Conservation (phyloP, 257 asterid genomes). For the Anisodus acutangulus region DNA sequence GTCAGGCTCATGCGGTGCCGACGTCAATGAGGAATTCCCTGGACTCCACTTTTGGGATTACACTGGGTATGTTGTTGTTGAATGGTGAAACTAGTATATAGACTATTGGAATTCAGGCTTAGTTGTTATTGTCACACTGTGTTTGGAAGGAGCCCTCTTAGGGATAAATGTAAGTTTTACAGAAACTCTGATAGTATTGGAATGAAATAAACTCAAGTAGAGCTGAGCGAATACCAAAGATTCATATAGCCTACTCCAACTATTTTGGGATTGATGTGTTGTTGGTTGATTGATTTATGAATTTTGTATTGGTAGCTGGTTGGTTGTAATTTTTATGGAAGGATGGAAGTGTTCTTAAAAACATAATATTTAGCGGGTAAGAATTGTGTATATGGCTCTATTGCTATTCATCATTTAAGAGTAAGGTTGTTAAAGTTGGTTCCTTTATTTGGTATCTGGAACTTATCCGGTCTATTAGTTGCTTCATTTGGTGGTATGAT, state of each 20-base stretch:
- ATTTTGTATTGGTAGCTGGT: background rate
- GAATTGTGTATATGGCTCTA: constrained; percentile 13
- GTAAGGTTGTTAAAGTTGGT: constrained; percentile 14
- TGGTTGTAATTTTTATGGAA: background rate
- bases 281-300: background rate
- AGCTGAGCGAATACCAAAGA: background rate
- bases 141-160: background rate
- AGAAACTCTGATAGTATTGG: background rate
- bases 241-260: background rate
- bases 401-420: background rate
- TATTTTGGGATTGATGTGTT: background rate
- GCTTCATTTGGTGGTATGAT: background rate
- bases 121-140: background rate
- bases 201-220: background rate
- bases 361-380: background rate
- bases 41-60: too few species aligned
- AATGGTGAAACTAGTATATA: background rate
- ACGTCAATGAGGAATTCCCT: too few species aligned
- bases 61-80: too few species aligned
- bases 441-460: background rate
- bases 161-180: background rate
- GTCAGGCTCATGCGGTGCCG: too few species aligned
- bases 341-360: background rate
- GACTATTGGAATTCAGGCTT: background rate
- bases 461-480: background rate